A percentile compares a stretch with the other conserved stretches of the same genome.
Evolutionary conservation across 2,329 filamentous ascomycete species (phyloP).

Genomic region (Ceratocystis variospora): DNA sequence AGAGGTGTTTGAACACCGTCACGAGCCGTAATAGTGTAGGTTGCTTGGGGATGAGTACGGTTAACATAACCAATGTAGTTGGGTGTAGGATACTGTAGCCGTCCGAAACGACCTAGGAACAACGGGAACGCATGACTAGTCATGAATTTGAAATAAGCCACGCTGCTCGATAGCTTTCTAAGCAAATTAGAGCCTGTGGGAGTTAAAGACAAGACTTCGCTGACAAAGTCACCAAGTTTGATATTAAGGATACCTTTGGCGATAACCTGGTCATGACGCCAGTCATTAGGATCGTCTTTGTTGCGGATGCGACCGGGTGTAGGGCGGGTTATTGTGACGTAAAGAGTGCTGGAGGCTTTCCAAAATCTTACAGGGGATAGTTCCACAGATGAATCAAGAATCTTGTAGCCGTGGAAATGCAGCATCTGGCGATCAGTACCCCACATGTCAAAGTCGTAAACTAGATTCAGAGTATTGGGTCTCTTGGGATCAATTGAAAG

Average conservation of each 20-base stretch:
- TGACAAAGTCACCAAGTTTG: constrained; percentile 38
- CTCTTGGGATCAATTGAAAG: constrained; percentile 40
- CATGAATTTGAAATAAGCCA: constrained; percentile 38
- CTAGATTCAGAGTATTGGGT: constrained; percentile 44
- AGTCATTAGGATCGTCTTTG: constrained; percentile 28
- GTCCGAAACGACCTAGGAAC: constrained; percentile 41
- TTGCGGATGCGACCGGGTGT: constrained; percentile 20
- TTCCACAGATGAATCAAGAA: constrained; percentile 46
- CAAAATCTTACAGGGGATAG: constrained; percentile 44
- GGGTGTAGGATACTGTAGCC: constrained; percentile 40
- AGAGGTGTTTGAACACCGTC: constrained; percentile 41
- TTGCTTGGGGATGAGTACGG: constrained; percentile 32
- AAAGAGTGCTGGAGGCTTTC: constrained; percentile 48
- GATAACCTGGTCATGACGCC: constrained; percentile 33
- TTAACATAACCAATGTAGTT: constrained; percentile 40
- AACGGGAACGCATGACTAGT: constrained; percentile 40
- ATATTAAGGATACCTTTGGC: constrained; percentile 48
- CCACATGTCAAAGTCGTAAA: constrained; percentile 48
- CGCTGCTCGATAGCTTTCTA: constrained; percentile 32
- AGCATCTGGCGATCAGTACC: constrained; percentile 39
- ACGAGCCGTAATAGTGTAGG: constrained; percentile 34
- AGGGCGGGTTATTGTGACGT: constrained; percentile 41
- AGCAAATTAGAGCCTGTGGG: constrained; percentile 36
- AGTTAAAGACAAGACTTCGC: constrained; percentile 40
- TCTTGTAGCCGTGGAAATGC: constrained; percentile 49